Base-by-base conservation (phyloP, 371 early-diverging fungal species). In the Massospora cicadina region DNA sequence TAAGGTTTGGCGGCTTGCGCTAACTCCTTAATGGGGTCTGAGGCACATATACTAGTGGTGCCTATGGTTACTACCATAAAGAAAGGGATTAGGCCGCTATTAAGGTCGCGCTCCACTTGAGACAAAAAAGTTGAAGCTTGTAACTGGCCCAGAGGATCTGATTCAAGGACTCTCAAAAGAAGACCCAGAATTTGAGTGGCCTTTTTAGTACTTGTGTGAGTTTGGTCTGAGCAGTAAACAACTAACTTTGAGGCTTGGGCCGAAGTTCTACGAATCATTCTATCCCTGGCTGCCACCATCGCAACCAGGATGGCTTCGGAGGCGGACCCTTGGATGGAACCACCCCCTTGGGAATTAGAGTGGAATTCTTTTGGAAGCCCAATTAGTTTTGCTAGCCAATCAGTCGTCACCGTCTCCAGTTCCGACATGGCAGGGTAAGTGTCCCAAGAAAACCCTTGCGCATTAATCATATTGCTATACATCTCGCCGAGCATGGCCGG, bases 241-340 rank as follows among this genome's bases (percentile, higher is more conserved):
- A 62, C 61, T 67, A 69, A 31, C 0, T 66, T 30, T 32, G 26
- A 68, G 32, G 21, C 66, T 55, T 63, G 31, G 24, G 12, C 17
- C 12, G 23, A 53, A 31, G 23, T 60, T 32, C 60, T 66, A 66
- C 30, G 67, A 71, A 17, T 73, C 24, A 67, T 68, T 55, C 74
- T 69, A 43, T 83, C 70, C 0, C 78, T 66, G 3, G 79, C 84
- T 1, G 83, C 81, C 17, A 83, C 67, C 71, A 83, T 72, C 7
- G 72, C 72, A n/a, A 79, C 77, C 28, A 76, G 67, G 12, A 72
- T 69, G 13, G 80, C 79, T 63, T 84, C 84, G 27, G 77, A 75
- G 5, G 84, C 84, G 10, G 71, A 72, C 1, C 70, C 81, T 66
- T 84, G 84, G 58, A 83, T 84, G 13, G 80, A 70, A 17, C 84